Conservation (phyloP, 2,329 filamentous ascomycete species). For the Cladophialophora carrionii region DNA sequence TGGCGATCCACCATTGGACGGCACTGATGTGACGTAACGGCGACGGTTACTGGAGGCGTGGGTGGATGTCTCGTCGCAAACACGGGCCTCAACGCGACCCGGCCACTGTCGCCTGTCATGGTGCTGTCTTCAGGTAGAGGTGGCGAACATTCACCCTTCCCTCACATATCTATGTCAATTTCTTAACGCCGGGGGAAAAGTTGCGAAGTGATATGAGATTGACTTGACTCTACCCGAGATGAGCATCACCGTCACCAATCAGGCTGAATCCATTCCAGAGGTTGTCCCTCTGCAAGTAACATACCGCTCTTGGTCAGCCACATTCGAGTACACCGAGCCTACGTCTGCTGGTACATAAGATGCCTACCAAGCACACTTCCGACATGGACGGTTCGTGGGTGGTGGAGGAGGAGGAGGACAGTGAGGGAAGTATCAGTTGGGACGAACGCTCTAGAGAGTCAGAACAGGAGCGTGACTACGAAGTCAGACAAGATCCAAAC, state of each 20-base stretch:
- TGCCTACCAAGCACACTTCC: constrained; percentile 17
- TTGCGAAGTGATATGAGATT: neutral
- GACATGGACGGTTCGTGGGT: constrained; percentile 29
- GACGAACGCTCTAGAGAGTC: constrained; percentile 18
- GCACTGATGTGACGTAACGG: neutral
- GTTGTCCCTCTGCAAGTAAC: neutral
- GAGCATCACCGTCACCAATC: neutral
- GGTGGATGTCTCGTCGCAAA: neutral
- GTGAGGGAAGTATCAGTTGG: constrained; percentile 26
- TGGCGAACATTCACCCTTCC: neutral
- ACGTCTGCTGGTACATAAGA: constrained; percentile 1
- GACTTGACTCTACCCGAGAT: neutral
- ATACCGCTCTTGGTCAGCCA: too few relatives aligned
- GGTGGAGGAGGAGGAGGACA: constrained; percentile 25
- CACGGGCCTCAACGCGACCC: neutral
- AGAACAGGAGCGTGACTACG: constrained; percentile 16
- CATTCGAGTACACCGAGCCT: neutral
- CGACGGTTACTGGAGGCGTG: neutral
- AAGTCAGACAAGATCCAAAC: constrained; percentile 6
- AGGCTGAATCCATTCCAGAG: neutral
- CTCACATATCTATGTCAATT: neutral
- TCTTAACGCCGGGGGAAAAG: neutral
- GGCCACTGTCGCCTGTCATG: neutral
- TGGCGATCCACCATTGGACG: neutral
- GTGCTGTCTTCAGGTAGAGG: neutral